phyloP scores from a whole-genome alignment of 768 basidiomycete genomes.

The Austroboletus festivus region DNA sequence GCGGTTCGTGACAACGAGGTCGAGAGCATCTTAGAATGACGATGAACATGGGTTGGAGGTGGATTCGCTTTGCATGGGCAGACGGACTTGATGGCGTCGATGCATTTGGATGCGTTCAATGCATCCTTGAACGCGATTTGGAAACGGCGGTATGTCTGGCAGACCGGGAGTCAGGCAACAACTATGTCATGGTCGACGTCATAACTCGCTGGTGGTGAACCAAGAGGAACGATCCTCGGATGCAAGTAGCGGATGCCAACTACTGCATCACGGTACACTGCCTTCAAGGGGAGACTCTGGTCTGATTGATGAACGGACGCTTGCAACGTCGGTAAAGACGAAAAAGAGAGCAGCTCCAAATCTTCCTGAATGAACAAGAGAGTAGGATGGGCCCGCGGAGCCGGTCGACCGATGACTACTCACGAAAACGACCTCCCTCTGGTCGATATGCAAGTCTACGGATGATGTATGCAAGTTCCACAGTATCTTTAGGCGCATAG shows the following conservation, averaged over 20 bases:
- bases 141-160: slow-evolving; percentile 70
- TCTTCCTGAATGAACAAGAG: slow-evolving; percentile 55
- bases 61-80: slow-evolving; percentile 73
- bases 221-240: slow-evolving; percentile 34
- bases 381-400: slow-evolving; percentile 1
- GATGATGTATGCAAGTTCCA: slow-evolving; percentile 52
- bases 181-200: neutral
- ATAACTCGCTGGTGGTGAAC: slow-evolving; percentile 31
- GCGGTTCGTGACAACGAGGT: slow-evolving; percentile 14
- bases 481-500: slow-evolving; percentile 60
- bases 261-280: slow-evolving; percentile 69
- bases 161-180: slow-evolving; percentile 8
- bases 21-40: slow-evolving; percentile 16
- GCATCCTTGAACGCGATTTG: slow-evolving; percentile 65
- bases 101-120: slow-evolving; percentile 50
- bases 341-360: slow-evolving; percentile 69
- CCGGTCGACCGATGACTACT: slow-evolving; percentile 21
- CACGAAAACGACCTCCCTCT: slow-evolving; percentile 66
- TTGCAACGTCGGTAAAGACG: slow-evolving; percentile 38
- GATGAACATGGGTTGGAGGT: slow-evolving; percentile 21
- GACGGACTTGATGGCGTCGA: slow-evolving; percentile 59
- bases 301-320: slow-evolving; percentile 32
- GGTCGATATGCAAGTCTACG: slow-evolving; percentile 37
- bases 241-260: slow-evolving; percentile 77
- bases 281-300: slow-evolving; percentile 72